A percentile compares a stretch with the other conserved stretches of the same genome.
These are phyloP conservation scores for Kluyveromyces dobzhanskii DNA, from an alignment of 805 yeast species.

Conservation along the genomic window DNA sequence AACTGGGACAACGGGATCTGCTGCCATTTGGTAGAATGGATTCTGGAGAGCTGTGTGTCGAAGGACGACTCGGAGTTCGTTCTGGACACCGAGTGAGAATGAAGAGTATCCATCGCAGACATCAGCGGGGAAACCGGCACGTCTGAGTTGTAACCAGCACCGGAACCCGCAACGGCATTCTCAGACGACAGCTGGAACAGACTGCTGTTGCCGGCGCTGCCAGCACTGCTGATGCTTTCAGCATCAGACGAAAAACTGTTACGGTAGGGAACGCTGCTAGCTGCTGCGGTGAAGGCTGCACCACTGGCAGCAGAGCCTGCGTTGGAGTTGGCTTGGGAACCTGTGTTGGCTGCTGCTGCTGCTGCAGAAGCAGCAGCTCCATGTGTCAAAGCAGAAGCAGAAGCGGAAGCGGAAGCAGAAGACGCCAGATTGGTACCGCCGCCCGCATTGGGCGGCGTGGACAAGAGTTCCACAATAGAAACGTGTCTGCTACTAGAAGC, in stretches of 20 bases:
- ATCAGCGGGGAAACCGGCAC: neutral
- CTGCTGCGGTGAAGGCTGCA: too few relatives aligned
- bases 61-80: conserved; percentile 21
- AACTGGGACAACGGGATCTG: conserved; percentile 63
- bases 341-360: neutral
- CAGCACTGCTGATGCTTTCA: conserved; percentile 41
- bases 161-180: too few relatives aligned
- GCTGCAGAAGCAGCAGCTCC: neutral
- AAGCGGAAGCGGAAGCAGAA: neutral
- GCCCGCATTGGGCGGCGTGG: conserved; percentile 51
- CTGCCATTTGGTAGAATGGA: conserved; percentile 48
- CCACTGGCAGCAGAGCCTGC: too few relatives aligned
- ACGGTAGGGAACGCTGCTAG: too few relatives aligned
- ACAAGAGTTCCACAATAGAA: conserved; percentile 65
- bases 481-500: conserved; percentile 37
- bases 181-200: neutral
- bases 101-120: neutral
- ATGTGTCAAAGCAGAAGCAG: neutral
- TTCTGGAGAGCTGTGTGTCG: conserved; percentile 9
- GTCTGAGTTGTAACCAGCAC: neutral
- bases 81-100: conserved; percentile 34
- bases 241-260: too few relatives aligned
- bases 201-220: neutral
- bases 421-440: neutral
- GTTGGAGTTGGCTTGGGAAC: too few relatives aligned